Percentiles rank a stretch among this genome's conserved stretches.
Conservation (phyloP, 352 stramenopile species). For the Globisporangium apiculatum region DNA sequence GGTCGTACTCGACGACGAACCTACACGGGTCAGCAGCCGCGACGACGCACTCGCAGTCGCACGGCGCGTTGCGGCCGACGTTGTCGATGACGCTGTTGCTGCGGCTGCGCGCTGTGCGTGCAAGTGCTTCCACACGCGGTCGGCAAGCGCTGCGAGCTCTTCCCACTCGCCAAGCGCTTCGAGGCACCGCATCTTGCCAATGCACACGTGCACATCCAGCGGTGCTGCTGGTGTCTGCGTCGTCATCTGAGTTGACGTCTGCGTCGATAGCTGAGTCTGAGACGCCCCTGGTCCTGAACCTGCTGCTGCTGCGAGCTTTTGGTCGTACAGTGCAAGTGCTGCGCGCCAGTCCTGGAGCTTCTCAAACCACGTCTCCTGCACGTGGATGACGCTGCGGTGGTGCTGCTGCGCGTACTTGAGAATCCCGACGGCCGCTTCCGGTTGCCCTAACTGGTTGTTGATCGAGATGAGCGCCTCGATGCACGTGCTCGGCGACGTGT, state of each 20-base stretch:
- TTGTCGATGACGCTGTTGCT: neutral
- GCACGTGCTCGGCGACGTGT: constrained; percentile 87
- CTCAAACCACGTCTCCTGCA: constrained; percentile 95
- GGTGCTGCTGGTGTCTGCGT: neutral
- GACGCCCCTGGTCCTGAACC: no score
- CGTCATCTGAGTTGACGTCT: constrained; percentile 5
- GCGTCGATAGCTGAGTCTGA: no score
- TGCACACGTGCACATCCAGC: constrained; percentile 89
- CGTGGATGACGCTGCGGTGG: constrained; percentile 77
- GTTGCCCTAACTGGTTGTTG: constrained; percentile 97
- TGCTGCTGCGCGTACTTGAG: constrained; percentile 90
- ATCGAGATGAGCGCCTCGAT: constrained; percentile 98
- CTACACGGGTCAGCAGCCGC: constrained; percentile 5
- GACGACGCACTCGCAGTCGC: constrained; percentile 2
- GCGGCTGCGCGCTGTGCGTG: constrained; percentile 16
- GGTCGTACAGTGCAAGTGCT: constrained; percentile 91
- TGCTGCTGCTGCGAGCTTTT: constrained; percentile 42
- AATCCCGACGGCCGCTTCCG: constrained; percentile 96
- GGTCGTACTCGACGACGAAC: constrained; percentile 9
- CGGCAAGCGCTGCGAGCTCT: constrained; percentile 85
- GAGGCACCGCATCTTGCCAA: constrained; percentile 97
- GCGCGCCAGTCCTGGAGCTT: constrained; percentile 97
- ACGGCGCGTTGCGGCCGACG: neutral
- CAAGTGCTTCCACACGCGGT: constrained; percentile 44
- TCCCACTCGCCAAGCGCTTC: constrained; percentile 95